These are phyloP conservation scores for Termitomyces titanicus DNA, from an alignment of 768 basidiomycete genomes.

Conservation along the genomic window DNA sequence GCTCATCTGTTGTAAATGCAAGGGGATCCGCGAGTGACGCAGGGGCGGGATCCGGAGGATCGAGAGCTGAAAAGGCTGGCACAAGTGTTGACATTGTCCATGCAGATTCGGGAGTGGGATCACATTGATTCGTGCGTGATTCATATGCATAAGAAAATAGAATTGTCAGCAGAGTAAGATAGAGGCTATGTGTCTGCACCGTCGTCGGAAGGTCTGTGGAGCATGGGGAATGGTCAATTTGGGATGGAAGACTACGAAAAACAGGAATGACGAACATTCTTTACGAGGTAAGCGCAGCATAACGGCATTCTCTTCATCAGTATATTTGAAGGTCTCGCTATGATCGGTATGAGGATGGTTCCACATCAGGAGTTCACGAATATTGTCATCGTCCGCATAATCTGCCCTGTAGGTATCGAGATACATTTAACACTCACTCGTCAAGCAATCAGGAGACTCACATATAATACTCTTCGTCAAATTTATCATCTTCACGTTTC, in stretches of 20 bases:
- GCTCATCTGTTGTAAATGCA: slow-evolving; percentile 40
- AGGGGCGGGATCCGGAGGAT: slow-evolving; percentile 67
- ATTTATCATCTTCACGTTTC: slow-evolving; percentile 70
- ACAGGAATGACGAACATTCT: slow-evolving; percentile 39
- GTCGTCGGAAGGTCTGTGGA: slow-evolving; percentile 56
- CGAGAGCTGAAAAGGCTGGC: slow-evolving; percentile 80
- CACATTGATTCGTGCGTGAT: slow-evolving; percentile 68
- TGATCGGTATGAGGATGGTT: slow-evolving; percentile 44
- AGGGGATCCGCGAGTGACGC: slow-evolving; percentile 15
- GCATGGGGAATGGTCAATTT: not conserved
- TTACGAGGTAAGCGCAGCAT: slow-evolving; percentile 58
- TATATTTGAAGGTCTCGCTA: slow-evolving; percentile 45
- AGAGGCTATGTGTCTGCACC: slow-evolving; percentile 55
- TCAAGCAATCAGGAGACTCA: slow-evolving; percentile 27
- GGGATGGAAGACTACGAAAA: not conserved
- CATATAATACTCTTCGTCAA: slow-evolving; percentile 86
- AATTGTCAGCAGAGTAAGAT: slow-evolving; percentile 65
- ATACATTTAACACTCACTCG: not conserved
- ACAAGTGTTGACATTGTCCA: slow-evolving; percentile 78
- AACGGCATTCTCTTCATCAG: slow-evolving; percentile 65
- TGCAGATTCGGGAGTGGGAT: slow-evolving; percentile 84
- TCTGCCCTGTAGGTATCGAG: slow-evolving; percentile 56
- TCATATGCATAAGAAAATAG: slow-evolving; percentile 85
- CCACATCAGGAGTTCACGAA: slow-evolving; percentile 70
- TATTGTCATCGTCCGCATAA: slow-evolving; percentile 72